Evolutionary conservation across 192 early-diverging fungal genomes (phyloP).

Genomic region (Hyaloraphidium curvatum): DNA sequence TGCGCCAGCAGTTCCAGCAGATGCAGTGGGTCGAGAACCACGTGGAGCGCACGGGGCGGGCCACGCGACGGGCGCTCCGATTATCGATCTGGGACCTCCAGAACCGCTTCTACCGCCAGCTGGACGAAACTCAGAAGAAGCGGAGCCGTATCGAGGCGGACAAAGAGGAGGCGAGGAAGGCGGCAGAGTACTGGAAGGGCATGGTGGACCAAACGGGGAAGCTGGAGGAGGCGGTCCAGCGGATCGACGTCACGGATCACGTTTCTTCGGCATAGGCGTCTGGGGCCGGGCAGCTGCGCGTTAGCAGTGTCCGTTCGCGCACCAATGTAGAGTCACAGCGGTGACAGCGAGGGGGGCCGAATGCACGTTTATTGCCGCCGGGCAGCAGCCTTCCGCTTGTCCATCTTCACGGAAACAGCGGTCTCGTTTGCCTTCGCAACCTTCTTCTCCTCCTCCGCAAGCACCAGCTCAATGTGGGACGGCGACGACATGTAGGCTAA

Average conservation of each 20-base stretch:
- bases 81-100: slow-evolving; percentile 31
- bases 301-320: too few species aligned
- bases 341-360: too few species aligned
- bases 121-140: slow-evolving; percentile 17
- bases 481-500: background rate
- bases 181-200: background rate
- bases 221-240: background rate
- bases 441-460: background rate
- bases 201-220: background rate
- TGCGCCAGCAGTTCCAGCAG: slow-evolving; percentile 18
- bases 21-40: slow-evolving; percentile 17
- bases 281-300: too few species aligned
- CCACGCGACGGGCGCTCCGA: slow-evolving; percentile 16
- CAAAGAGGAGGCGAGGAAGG: background rate
- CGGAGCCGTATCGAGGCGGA: background rate
- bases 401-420: background rate
- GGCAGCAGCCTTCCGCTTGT: background rate
- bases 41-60: slow-evolving; percentile 16
- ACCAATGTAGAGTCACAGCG: too few species aligned
- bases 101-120: slow-evolving; percentile 22
- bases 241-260: background rate
- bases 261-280: too few species aligned
- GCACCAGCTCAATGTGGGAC: background rate
- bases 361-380: too few species aligned
- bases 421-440: background rate